These are phyloP conservation scores for Lomentospora prolificans DNA, from an alignment of 2,329 filamentous ascomycete species.

Conservation along the genomic window DNA sequence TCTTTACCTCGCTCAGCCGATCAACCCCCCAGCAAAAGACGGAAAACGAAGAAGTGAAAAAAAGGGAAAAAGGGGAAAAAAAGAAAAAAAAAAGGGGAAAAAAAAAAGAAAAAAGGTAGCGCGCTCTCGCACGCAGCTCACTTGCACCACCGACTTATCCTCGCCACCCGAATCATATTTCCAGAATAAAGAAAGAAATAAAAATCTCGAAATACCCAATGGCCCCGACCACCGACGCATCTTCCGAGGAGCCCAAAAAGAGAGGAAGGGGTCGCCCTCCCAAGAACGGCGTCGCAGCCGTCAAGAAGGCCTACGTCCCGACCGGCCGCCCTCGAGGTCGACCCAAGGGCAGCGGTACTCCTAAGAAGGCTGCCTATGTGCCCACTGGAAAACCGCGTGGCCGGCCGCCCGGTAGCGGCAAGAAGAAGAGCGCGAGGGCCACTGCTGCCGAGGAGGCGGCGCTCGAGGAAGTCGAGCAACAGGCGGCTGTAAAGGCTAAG, in stretches of 20 bases:
- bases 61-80: too few relatives aligned
- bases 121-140: too few relatives aligned
- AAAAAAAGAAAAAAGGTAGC: too few relatives aligned
- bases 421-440: conserved; percentile 14
- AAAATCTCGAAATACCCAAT: background rate
- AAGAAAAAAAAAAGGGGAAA: too few relatives aligned
- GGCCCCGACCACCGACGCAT: conserved; percentile 20
- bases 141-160: too few relatives aligned
- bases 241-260: conserved; percentile 19
- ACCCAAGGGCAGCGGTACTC: conserved; percentile 26
- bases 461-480: conserved; percentile 11
- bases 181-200: background rate
- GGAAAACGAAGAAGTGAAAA: too few relatives aligned
- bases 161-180: background rate
- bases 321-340: conserved; percentile 33
- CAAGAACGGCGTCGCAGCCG: conserved; percentile 16
- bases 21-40: too few relatives aligned
- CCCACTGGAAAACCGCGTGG: conserved; percentile 37
- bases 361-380: conserved; percentile 20
- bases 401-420: conserved; percentile 32
- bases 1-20: too few relatives aligned
- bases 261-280: conserved; percentile 6
- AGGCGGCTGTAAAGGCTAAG: background rate
- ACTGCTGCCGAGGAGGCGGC: conserved; percentile 10
- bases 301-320: conserved; percentile 24